These are phyloP conservation scores for Thalassiosira hispida DNA, from an alignment of 352 stramenopile genomes.

Conservation along the genomic window DNA sequence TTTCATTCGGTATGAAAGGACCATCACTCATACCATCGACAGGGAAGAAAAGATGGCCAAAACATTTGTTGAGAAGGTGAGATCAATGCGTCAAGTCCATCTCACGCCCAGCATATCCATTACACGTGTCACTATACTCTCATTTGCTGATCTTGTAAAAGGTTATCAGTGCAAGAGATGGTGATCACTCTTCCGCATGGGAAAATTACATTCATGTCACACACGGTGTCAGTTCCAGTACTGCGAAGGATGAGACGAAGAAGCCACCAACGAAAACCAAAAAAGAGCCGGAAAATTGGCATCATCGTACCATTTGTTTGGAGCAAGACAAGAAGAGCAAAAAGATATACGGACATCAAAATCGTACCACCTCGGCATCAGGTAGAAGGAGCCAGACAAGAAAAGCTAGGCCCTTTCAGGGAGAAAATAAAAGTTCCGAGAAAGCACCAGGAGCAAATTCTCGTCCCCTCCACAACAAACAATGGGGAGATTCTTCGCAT, in stretches of 20 bases:
- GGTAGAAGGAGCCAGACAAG: neutral
- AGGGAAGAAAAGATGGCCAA: constrained; percentile 33
- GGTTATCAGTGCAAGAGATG: constrained; percentile 39
- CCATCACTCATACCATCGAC: constrained; percentile 50
- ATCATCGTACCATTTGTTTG: too few relatives aligned
- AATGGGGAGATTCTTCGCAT: too few relatives aligned
- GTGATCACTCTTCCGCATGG: constrained; percentile 36
- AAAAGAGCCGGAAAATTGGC: neutral
- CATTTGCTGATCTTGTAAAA: too few relatives aligned
- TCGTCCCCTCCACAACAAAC: too few relatives aligned
- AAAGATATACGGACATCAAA: too few relatives aligned
- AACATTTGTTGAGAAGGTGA: constrained; percentile 49
- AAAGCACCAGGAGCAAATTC: neutral
- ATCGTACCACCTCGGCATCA: too few relatives aligned
- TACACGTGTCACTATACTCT: too few relatives aligned
- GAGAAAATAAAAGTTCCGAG: too few relatives aligned
- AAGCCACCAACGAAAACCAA: neutral
- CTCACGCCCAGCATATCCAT: too few relatives aligned
- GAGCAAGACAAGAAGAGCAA: too few relatives aligned
- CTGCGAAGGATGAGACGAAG: neutral
- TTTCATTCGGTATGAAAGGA: constrained; percentile 52
- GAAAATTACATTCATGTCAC: constrained; percentile 32
- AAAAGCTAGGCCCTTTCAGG: constrained; percentile 5
- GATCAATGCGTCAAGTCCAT: too few relatives aligned
- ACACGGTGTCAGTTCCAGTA: neutral